These are phyloP conservation scores for Leccinum subgranulosum DNA, from an alignment of 768 basidiomycete species.

Conservation along the genomic window DNA sequence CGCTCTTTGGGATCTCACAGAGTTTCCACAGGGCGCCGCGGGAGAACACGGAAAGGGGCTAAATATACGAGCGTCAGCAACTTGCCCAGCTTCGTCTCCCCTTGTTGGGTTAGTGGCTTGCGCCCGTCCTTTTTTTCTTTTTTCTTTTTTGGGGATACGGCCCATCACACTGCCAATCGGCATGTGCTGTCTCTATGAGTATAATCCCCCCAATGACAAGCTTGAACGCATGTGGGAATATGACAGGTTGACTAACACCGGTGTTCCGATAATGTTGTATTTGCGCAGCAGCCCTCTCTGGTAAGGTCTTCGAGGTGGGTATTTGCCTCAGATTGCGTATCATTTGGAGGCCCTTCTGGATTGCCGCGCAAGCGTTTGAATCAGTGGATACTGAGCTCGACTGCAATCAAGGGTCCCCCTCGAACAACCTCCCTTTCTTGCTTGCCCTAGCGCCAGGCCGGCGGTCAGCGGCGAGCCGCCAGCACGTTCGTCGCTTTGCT, in stretches of 20 bases:
- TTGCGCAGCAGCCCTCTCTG: slow-evolving; percentile 22
- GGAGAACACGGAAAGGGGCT: slow-evolving; percentile 2
- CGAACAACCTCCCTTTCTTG: background rate
- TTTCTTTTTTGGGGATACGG: background rate
- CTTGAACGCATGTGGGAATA: background rate
- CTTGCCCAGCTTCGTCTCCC: background rate
- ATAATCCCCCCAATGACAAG: background rate
- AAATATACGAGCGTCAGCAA: slow-evolving; percentile 11
- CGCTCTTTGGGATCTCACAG: background rate
- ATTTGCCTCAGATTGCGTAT: background rate
- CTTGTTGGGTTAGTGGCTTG: background rate
- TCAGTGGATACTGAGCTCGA: background rate
- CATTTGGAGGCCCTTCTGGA: background rate
- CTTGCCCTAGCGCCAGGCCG: slow-evolving; percentile 16
- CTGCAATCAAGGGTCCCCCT: slow-evolving; percentile 19
- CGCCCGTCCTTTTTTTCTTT: background rate
- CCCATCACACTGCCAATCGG: slow-evolving; percentile 4
- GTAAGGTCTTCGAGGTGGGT: no score
- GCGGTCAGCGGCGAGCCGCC: background rate
- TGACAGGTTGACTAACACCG: slow-evolving; percentile 2
- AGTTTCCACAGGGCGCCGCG: background rate
- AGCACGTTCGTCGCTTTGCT: slow-evolving; percentile 3
- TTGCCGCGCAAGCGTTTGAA: background rate
- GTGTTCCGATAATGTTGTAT: slow-evolving; percentile 5
- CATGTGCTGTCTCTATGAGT: slow-evolving; percentile 10